Evolutionary conservation across 2,329 filamentous ascomycete species (phyloP), one percentile per base, ranked within the genome.

Genomic region (Chalaropsis thielavioides): DNA sequence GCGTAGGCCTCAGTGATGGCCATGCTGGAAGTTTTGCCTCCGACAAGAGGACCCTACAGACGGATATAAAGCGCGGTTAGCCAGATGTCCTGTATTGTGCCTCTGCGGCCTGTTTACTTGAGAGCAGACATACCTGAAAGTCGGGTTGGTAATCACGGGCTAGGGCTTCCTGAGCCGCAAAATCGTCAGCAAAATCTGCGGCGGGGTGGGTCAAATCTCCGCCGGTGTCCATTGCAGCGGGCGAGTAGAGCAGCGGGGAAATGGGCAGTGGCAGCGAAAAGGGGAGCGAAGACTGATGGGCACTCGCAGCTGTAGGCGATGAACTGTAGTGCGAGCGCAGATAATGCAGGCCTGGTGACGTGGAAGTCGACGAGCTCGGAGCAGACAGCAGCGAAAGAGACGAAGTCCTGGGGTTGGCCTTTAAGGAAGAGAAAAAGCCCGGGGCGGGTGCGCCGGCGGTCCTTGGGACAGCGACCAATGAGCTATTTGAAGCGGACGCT

Each of bases 1-100:
- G 90, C 89, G 77, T 96, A 97, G 74, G 96, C 89, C 68, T 86
- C 81, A 17, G 88, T 85, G 72, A 99, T 90, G 69, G 81, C 83
- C 70, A 85, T 82, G 75, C 87, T 95, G 62, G 88, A 83, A 71
- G 85, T 84, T 75, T 88, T 89, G 68, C 87, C 81, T 71, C 90
- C 89, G 69, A 97, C 88, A 61, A 92, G 80, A 68, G 90, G 89
- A 65, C 90, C 91, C 92, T 96, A 72, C 22, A 64, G 65, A 38
- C 24, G 46, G 43, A 43, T 2, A 22, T 65, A 70, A 66, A 68
- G n/a, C 70, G 68, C 71, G 62, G 69, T 69, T 56, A 49, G 60
- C 44, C 22, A 15, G 27, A 5, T 44, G 41, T 13, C 1, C 22
- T 62, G 13, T 22, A 10, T 17, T 40, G 13, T 49, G 31, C 17